A percentile compares a stretch with the other conserved stretches of the same genome.
Evolutionary conservation across 331 rosid genomes (phyloP).

Genomic region (Rosa hybrid): DNA sequence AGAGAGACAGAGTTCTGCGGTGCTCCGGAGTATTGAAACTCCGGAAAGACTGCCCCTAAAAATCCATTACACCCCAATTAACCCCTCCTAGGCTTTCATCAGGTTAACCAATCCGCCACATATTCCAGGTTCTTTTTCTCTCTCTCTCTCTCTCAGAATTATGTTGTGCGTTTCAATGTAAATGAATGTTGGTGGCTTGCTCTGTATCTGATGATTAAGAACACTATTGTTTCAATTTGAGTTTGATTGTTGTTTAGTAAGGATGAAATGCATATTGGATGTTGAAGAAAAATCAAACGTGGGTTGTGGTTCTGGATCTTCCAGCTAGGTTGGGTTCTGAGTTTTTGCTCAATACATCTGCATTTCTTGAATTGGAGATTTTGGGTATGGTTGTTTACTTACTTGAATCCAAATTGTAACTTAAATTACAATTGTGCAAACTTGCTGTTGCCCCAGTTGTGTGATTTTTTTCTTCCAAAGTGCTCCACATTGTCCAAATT

Average conservation of each 20-base stretch:
- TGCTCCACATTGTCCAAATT: not conserved
- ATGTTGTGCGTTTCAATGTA: constrained; percentile 10
- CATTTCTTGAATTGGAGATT: not conserved
- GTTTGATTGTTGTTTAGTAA: not conserved
- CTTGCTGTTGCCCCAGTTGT: not conserved
- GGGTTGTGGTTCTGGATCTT: constrained; percentile 2
- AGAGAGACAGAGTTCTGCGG: not conserved
- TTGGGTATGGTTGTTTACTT: not conserved
- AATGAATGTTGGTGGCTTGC: constrained; percentile 3
- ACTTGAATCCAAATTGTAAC: not conserved
- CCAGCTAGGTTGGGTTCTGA: constrained; percentile 2
- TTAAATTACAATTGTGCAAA: not conserved
- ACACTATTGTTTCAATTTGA: not conserved
- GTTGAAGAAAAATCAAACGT: constrained; percentile 8
- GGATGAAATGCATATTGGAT: constrained; percentile 3
- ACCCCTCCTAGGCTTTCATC: constrained; percentile 26
- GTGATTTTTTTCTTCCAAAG: not conserved
- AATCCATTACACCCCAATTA: not conserved
- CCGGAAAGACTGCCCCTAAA: not conserved
- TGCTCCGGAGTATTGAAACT: not conserved
- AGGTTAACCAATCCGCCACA: constrained; percentile 9
- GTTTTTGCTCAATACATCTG: not conserved
- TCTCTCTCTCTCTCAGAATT: not conserved
- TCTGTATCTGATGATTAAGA: not conserved
- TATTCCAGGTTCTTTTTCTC: constrained; percentile 47